phyloP scores from a whole-genome alignment of 139 green algal genomes.

The Astrephomene gubernaculifera region DNA sequence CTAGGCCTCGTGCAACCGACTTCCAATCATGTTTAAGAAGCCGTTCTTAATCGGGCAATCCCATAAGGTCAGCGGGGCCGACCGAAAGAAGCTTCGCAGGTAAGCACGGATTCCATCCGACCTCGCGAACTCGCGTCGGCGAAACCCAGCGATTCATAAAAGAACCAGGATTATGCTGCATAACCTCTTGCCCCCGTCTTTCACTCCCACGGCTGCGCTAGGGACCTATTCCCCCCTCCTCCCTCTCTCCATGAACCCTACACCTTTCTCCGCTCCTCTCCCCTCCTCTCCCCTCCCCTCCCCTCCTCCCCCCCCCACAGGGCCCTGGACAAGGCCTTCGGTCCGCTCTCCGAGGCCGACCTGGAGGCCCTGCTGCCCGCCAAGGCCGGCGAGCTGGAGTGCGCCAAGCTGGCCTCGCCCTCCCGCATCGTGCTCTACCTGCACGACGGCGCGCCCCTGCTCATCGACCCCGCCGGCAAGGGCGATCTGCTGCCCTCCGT shows the following conservation, averaged over 20 bases:
- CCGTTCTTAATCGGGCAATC: slow-evolving; percentile 35
- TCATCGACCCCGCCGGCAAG: slow-evolving; percentile 66
- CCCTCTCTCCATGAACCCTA: neutral
- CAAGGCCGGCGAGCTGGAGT: slow-evolving; percentile 70
- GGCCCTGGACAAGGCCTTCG: slow-evolving; percentile 51
- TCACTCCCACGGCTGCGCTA: neutral
- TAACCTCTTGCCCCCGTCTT: neutral
- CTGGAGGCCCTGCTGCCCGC: slow-evolving; percentile 65
- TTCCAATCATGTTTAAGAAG: slow-evolving; percentile 58
- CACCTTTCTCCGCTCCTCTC: neutral
- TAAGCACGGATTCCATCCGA: neutral
- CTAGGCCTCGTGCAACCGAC: neutral
- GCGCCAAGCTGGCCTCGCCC: slow-evolving; percentile 62
- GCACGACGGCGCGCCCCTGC: slow-evolving; percentile 51
- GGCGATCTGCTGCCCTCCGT: slow-evolving; percentile 67
- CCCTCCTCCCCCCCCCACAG: slow-evolving; percentile 5
- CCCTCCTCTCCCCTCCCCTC: neutral
- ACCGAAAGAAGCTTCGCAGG: slow-evolving; percentile 71
- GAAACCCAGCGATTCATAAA: neutral
- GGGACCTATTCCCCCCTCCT: neutral
- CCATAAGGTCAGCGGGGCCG: slow-evolving; percentile 64
- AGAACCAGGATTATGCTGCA: neutral
- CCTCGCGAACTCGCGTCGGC: neutral
- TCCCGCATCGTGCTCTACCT: slow-evolving; percentile 60
- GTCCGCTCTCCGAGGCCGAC: slow-evolving; percentile 18